A percentile compares a stretch with the other conserved stretches of the same genome.
phyloP scores from a whole-genome alignment of 768 basidiomycete species.

The Mycena indigotica region DNA sequence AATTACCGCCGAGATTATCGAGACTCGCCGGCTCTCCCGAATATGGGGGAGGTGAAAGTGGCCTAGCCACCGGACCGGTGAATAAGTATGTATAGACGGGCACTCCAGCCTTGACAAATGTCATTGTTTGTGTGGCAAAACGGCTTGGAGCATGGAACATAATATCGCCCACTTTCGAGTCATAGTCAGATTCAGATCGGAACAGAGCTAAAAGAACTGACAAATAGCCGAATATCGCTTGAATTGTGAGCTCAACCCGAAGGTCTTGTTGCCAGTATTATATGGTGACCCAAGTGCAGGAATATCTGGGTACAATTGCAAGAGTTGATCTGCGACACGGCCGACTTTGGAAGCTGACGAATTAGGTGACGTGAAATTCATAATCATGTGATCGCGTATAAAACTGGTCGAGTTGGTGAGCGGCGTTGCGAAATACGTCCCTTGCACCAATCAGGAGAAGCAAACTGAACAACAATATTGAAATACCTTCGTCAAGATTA shows the following conservation, averaged over 20 bases:
- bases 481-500: slow-evolving; percentile 45
- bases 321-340: slow-evolving; percentile 22
- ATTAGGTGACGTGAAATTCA: slow-evolving; percentile 29
- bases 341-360: slow-evolving; percentile 17
- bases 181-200: background rate
- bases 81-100: background rate
- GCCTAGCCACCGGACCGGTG: background rate
- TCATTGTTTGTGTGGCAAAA: slow-evolving; percentile 30
- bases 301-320: slow-evolving; percentile 42
- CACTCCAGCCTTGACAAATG: background rate
- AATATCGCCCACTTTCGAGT: background rate
- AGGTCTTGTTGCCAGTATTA: slow-evolving; percentile 41
- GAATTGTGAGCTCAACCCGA: slow-evolving; percentile 38
- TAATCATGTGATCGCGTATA: slow-evolving; percentile 24
- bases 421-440: slow-evolving; percentile 30
- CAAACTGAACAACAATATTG: background rate
- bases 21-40: background rate
- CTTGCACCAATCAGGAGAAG: slow-evolving; percentile 20
- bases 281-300: slow-evolving; percentile 47
- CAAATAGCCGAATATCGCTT: slow-evolving; percentile 40
- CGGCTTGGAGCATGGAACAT: slow-evolving; percentile 23
- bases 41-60: background rate
- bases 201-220: slow-evolving; percentile 6
- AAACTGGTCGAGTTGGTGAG: slow-evolving; percentile 26
- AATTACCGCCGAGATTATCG: background rate